Evolutionary conservation across 305 asterid genomes (phyloP), one percentile per base, ranked within the genome.

Genomic region (Plantago rigida): DNA sequence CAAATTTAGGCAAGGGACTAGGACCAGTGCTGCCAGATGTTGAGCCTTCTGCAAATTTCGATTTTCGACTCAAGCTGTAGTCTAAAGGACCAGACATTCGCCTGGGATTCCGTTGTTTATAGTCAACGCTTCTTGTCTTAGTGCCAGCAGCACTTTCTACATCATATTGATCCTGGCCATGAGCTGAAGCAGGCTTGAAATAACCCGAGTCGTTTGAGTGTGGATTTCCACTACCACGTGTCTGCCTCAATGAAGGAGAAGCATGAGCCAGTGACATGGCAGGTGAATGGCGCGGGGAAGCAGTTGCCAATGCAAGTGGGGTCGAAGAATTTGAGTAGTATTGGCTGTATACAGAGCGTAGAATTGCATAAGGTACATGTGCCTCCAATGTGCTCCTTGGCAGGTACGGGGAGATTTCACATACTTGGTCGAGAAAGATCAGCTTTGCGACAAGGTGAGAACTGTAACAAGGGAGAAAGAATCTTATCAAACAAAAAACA

Each of bases 1-100:
- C 96, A 73, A 89, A 89, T 72, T 92, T 85, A 13, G 99, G 97
- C 87, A 92, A 69, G 9, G 96, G 95, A 65, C 99, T 89, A 42
- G 94, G 95, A 44, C 96, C 92, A 12, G 82, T 89, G 86, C 88
- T 84, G 52, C 82, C 77, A 2, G 99, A 87, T 15, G 94, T 72
- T 19, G 99, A 93, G 42, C 97, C 95, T 66, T 85, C 97, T 1
- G 65, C 79, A 22, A 79, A 69, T 70, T 87, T 89, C 0, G 79
- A 34, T 81, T 81, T 93, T 47, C 87, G 82, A 60, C 81, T 84
- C 39, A 75, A 68, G 69, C 87, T 79, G 74, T 87, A 87, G 69
- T 87, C 99, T 76, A 89, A 77, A 1, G 96, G 99, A 24, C 99
- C 99, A 42, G 99, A 93, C 39, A 41, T 41, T 41, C 96, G 81